Conservation (phyloP, 352 stramenopile species). For the Phytophthora megakarya region DNA sequence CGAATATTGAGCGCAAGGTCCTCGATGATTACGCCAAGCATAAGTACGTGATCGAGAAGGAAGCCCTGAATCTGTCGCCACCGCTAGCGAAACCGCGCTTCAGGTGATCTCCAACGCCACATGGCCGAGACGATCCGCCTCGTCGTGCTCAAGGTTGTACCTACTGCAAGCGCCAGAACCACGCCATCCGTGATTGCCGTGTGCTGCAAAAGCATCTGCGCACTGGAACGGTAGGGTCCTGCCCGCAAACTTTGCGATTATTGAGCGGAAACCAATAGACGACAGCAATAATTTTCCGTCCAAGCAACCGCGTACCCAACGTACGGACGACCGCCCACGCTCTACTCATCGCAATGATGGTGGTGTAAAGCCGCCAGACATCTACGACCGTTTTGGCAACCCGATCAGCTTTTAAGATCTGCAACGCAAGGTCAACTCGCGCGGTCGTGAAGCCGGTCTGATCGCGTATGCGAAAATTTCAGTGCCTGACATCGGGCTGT, state of each 20-base stretch:
- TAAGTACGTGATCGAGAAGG: constrained; percentile 12
- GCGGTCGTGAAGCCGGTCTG: not conserved
- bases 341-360: not conserved
- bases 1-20: constrained; percentile 10
- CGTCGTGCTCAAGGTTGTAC: not conserved
- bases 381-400: constrained; percentile 13
- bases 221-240: constrained; percentile 6
- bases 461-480: constrained; percentile 7
- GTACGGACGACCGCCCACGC: not conserved
- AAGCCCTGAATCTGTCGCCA: not conserved
- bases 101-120: not conserved
- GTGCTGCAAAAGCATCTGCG: constrained; percentile 18
- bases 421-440: not conserved
- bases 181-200: constrained; percentile 19
- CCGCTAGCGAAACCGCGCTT: not conserved
- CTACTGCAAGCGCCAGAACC: constrained; percentile 5
- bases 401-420: not conserved
- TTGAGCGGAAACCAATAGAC: not conserved
- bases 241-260: constrained; percentile 16
- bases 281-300: not conserved
- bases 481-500: not conserved
- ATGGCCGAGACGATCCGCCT: not conserved
- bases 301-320: not conserved
- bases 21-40: not conserved
- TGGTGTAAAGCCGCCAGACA: not conserved